A percentile compares a stretch with the other conserved stretches of the same genome.
Evolutionary conservation across 371 early-diverging fungal genomes (phyloP).

Genomic region (Apophysomyces variabilis): DNA sequence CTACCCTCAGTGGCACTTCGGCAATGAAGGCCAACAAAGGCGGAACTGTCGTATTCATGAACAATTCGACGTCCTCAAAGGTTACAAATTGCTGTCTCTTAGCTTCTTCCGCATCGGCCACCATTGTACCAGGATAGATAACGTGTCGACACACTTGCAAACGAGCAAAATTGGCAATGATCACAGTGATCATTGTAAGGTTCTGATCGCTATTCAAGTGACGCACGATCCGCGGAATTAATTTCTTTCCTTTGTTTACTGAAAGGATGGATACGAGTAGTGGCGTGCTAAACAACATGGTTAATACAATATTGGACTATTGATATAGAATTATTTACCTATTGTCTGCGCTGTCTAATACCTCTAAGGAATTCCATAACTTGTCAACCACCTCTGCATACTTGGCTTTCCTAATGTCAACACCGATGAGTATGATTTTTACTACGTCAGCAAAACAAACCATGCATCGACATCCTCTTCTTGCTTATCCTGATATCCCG

Average conservation of each 20-base stretch:
- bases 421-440: background rate
- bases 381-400: conserved; percentile 57
- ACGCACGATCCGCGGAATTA: conserved; percentile 84
- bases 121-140: conserved; percentile 55
- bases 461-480: conserved; percentile 59
- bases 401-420: conserved; percentile 53
- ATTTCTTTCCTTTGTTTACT: conserved; percentile 84
- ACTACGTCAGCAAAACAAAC: conserved; percentile 18
- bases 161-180: conserved; percentile 82
- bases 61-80: conserved; percentile 76
- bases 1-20: conserved; percentile 81
- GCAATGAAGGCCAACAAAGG: conserved; percentile 78
- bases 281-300: conserved; percentile 13
- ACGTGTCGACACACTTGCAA: conserved; percentile 83
- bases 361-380: conserved; percentile 67
- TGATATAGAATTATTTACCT: conserved; percentile 41
- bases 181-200: conserved; percentile 73
- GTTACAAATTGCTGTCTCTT: conserved; percentile 42
- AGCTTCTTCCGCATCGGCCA: conserved; percentile 56
- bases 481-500: conserved; percentile 54
- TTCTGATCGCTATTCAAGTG: conserved; percentile 80
- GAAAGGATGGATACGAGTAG: conserved; percentile 69
- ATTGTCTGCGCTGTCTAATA: conserved; percentile 62
- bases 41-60: conserved; percentile 84
- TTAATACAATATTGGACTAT: conserved; percentile 1